Base-by-base conservation (phyloP, 2,329 filamentous ascomycete genomes). In the Nemania sp. region DNA sequence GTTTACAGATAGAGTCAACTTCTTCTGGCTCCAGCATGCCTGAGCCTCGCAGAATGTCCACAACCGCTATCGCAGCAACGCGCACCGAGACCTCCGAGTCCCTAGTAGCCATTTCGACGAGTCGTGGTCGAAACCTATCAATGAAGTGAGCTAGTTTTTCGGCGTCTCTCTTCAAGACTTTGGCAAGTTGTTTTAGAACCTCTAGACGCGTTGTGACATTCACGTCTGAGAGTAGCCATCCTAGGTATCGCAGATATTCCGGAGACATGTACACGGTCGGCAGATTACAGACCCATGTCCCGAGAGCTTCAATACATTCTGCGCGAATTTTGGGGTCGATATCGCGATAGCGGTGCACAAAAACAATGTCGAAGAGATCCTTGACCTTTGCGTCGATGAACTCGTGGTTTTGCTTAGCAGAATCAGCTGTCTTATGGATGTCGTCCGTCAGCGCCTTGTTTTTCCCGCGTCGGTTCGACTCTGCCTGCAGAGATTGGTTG, bases 271-370 rank as follows among this genome's bases (percentile, higher is more conserved):
- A 99, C 47, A 91, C 84, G 48, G 92, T 91, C 2, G 93, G 91
- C 53, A 97, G 86, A 11, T 85, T 85, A 73, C 88, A 84, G 67
- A 98, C 96, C 95, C 95, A 99, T 42, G 87, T 84, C 29, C 93
- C 92, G 9, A 99, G 81, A 13, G 92, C 91, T 65, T 90, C 87
- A 21, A 96, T 88, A 72, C 94, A 97, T 71, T 97, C 94, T 0
- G 89, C 87, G 54, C 95, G 87, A 66, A 99, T 96, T 69, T 87
- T 90, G 6, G 91, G 87, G 71, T 99, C 95, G 32, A 97, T 87
- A 73, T 99, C 95, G 63, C 95, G 90, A 75, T 98, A 99, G 49
- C 95, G 88, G 76, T 99, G 94, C 32, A 97, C 90, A 73, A 97
- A 99, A 48, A 98, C 88, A 1, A 91, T 90, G 68, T 97, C 90